Base-by-base conservation (phyloP, 2,329 filamentous ascomycete genomes). In the Sporothrix humicola region DNA sequence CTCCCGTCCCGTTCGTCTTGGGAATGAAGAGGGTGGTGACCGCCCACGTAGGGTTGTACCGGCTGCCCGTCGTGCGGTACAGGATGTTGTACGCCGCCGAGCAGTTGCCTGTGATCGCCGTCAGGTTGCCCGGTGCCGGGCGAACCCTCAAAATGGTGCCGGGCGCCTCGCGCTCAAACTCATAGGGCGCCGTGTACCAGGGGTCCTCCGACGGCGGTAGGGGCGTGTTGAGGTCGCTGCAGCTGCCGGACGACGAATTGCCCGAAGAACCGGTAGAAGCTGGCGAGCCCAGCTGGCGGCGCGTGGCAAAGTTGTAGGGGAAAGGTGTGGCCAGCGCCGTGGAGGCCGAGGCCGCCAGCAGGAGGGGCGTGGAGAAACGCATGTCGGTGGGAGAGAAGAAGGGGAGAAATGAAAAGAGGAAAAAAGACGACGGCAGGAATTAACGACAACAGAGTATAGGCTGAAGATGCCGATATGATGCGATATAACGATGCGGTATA, bases 21-120 rank as follows among this genome's bases (percentile, higher is more conserved):
- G 81, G 81, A 0, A 82, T 58, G 4, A 82, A 79, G 0, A 84
- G 74, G 0, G 82, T 83, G 0, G 82, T 83, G 1, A 84, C 81
- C 0, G 82, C 81, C 81, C 81, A 84, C 0, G 80, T 79, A 0
- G 82, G 79, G 20, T 77, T 74, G 72, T 80, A 79, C 1, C 75
- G 77, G 1, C 81, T 80, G 74, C 82, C 79, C 0, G 80, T 83
- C 0, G 82, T 83, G 17, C 82, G 79, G 74, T 81, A 84, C 0
- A 84, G 76, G 31, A 84, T 80, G 48, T 83, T 79, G 65, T 81
- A 83, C 0, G 78, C 79, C 1, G 76, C 73, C 3, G 76, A 77
- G 61, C 74, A 72, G 68, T 77, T 77, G 52, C 72, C 72, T 0
- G 74, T 66, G 0, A 79, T 61, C 37, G 72, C 23, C 1, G 76